phyloP scores from a whole-genome alignment of 2,329 filamentous ascomycete species.

The Exophiala viscosa region DNA sequence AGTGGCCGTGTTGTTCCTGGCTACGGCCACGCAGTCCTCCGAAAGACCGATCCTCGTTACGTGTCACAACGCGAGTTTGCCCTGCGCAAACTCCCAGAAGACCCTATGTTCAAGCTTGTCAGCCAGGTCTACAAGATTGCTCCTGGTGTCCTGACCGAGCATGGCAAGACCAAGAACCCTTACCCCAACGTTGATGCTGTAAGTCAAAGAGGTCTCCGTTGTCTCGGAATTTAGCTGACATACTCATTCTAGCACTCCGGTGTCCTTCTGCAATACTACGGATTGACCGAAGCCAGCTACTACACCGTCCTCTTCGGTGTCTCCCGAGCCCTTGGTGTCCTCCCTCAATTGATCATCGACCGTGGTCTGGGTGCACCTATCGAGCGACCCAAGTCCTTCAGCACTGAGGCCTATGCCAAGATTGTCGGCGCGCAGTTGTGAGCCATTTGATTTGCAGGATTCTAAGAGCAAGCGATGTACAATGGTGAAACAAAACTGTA shows the following conservation, averaged over 20 bases:
- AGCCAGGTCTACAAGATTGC: slow-evolving; percentile 99
- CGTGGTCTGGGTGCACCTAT: slow-evolving; percentile 94
- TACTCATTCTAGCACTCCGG: slow-evolving; percentile 67
- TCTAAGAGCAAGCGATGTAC: slow-evolving; percentile 15
- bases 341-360: slow-evolving; percentile 99
- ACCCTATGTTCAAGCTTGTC: slow-evolving; percentile 99
- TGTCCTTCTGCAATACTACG: slow-evolving; percentile 99
- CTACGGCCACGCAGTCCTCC: slow-evolving; percentile 97
- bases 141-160: slow-evolving; percentile 93
- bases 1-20: slow-evolving; percentile 92
- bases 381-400: slow-evolving; percentile 98
- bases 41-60: slow-evolving; percentile 99
- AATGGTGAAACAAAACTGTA: slow-evolving; percentile 16
- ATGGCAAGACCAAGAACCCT: slow-evolving; percentile 99
- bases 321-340: slow-evolving; percentile 93
- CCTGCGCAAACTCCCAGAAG: slow-evolving; percentile 85
- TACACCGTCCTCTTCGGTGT: slow-evolving; percentile 99
- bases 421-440: slow-evolving; percentile 86
- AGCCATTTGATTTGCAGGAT: slow-evolving; percentile 34
- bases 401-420: slow-evolving; percentile 93
- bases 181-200: slow-evolving; percentile 94
- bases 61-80: slow-evolving; percentile 97
- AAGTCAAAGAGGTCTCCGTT: slow-evolving; percentile 28
- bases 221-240: neutral
- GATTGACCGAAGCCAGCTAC: slow-evolving; percentile 97